A percentile compares a stretch with the other conserved stretches of the same genome.
Conservation (phyloP, 2,329 filamentous ascomycete species). For the Fusarium abutilonis region DNA sequence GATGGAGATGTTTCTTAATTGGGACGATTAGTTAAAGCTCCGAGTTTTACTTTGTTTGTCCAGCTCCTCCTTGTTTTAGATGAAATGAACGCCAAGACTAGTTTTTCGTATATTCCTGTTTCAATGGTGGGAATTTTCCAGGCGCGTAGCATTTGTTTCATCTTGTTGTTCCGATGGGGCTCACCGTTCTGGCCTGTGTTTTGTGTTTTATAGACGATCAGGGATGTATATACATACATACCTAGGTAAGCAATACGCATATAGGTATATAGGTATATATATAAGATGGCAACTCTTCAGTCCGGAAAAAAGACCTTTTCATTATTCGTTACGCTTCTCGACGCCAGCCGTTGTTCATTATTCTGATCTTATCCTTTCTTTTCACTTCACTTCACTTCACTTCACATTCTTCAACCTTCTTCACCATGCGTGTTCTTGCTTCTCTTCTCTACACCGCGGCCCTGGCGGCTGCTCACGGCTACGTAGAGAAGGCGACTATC, state of each 20-base stretch:
- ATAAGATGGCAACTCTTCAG: conserved; percentile 24
- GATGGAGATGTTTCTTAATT: conserved; percentile 18
- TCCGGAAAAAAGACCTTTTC: background rate
- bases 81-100: conserved; percentile 17
- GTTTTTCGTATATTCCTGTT: conserved; percentile 2
- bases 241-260: no score
- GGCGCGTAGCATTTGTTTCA: conserved; percentile 14
- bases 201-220: no score
- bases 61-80: conserved; percentile 19
- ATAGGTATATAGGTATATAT: background rate
- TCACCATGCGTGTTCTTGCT: conserved; percentile 40
- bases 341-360: conserved; percentile 5
- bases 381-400: no score
- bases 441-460: conserved; percentile 49
- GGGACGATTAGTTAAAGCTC: conserved; percentile 23
- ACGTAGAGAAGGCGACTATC: conserved; percentile 58
- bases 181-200: no score
- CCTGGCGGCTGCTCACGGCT: conserved; percentile 60
- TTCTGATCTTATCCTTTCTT: conserved; percentile 3
- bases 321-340: conserved; percentile 14
- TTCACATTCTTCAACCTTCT: background rate
- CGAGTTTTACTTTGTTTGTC: conserved; percentile 15
- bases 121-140: conserved; percentile 39
- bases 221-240: no score
- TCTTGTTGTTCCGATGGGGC: conserved; percentile 1